These are phyloP conservation scores for Lactifluus volemus DNA, from an alignment of 768 basidiomycete genomes.

Conservation along the genomic window DNA sequence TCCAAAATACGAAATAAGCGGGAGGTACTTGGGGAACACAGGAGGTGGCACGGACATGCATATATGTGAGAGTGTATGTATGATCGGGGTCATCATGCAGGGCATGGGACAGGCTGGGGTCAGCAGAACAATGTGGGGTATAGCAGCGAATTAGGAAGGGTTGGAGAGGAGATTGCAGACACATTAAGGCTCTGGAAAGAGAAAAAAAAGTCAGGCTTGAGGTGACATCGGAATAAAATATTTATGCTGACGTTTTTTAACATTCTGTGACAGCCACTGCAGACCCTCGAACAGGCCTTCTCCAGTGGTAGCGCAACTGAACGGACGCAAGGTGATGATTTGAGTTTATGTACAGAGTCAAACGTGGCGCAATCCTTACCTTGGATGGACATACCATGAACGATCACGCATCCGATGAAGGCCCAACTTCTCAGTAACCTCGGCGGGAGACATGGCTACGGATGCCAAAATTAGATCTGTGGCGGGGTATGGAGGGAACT, in stretches of 20 bases:
- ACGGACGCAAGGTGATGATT: background rate
- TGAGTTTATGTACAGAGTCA: background rate
- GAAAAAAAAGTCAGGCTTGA: background rate
- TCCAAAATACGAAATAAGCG: background rate
- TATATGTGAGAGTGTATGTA: slow-evolving; percentile 6
- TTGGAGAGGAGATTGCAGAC: background rate
- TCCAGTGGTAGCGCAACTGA: slow-evolving; percentile 90
- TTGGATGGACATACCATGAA: slow-evolving; percentile 99
- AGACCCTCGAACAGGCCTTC: slow-evolving; percentile 96
- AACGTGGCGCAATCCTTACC: slow-evolving; percentile 40
- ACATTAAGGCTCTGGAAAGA: slow-evolving; percentile 9
- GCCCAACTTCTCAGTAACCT: slow-evolving; percentile 95
- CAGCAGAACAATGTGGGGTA: slow-evolving; percentile 23
- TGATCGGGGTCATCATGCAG: slow-evolving; percentile 8
- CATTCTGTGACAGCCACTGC: slow-evolving; percentile 95
- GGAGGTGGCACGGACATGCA: slow-evolving; percentile 6
- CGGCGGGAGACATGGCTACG: slow-evolving; percentile 96
- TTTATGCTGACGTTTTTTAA: slow-evolving; percentile 80
- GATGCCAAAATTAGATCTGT: background rate
- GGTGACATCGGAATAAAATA: slow-evolving; percentile 2
- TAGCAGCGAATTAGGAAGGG: slow-evolving; percentile 16
- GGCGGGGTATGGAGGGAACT: background rate
- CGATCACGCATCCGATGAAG: slow-evolving; percentile 94
- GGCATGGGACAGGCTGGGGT: slow-evolving; percentile 16
- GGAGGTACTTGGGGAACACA: background rate